Base-by-base conservation (phyloP, 2,329 filamentous ascomycete species). In the Monosporascus ibericus region DNA sequence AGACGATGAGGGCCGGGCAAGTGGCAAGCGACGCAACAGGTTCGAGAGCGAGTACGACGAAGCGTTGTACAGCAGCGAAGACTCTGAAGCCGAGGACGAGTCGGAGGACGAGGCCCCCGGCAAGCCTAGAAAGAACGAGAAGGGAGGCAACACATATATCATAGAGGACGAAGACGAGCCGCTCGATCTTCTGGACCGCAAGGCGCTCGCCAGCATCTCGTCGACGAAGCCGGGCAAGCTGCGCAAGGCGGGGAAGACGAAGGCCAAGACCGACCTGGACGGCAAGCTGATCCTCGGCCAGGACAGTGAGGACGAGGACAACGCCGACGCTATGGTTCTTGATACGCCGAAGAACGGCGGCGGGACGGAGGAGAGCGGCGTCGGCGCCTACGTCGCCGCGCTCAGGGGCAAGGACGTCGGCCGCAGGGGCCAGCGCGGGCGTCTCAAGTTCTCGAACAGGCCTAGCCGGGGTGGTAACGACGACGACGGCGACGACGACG, bases 21-120 rank as follows among this genome's bases (percentile, higher is more conserved):
- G 71, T 20, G 73, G 62, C 61, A 73, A 73, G 60, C 69, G 73
- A 52, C 79, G 80, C 66, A 74, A 81, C 63, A 83, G 84, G 54
- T 96, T 95, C 67, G 90, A 92, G 70, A 95, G 88, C 71, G 92
- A 95, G 65, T 96, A 94, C 69, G 92, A 97, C 68, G 88, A 95
- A 70, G 92, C 92, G n/a, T 82, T 99, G 36, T 96, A 96, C 67
- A 92, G 90, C 67, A 89, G 84, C 60, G 86, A 84, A 50, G 80
- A 77, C 46, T 84, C 81, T 5, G 82, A 85, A 34, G 82, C 77
- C 6, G 82, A 78, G 2, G 84, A 82, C 52, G 81, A 84, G 53
- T 83, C 82, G 9, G 83, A 86, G 58, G 81, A 79, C 59, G 82
- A 85, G 49, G 72, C 73, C 59, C 70, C 75, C 4, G 73, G 73